Evolutionary conservation across 2,329 filamentous ascomycete genomes (phyloP).

Genomic region (Hypoxylon sp.): DNA sequence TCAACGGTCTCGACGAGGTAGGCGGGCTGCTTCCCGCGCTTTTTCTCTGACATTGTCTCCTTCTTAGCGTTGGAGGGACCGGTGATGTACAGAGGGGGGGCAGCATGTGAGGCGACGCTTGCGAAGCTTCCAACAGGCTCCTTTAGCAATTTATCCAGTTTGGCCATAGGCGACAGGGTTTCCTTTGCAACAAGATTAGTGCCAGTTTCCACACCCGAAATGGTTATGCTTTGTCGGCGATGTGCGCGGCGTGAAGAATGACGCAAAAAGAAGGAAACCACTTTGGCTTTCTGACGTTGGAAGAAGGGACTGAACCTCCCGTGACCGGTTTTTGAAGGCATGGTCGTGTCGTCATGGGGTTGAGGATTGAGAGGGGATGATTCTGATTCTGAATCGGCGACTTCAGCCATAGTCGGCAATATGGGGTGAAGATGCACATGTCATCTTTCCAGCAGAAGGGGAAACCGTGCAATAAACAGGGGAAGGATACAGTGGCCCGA

Average conservation of each 20-base stretch:
- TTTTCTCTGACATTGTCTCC: background rate
- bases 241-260: background rate
- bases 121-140: constrained; percentile 10
- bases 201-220: background rate
- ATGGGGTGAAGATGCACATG: background rate
- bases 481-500: background rate
- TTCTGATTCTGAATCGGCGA: background rate
- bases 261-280: background rate
- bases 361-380: background rate
- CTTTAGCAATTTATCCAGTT: constrained; percentile 32
- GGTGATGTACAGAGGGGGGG: constrained; percentile 24
- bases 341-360: background rate
- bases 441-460: background rate
- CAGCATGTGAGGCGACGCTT: constrained; percentile 13
- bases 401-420: background rate
- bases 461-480: background rate
- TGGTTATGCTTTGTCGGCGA: background rate
- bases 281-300: background rate
- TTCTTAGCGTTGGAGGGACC: background rate
- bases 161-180: constrained; percentile 28
- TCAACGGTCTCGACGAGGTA: background rate
- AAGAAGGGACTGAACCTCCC: background rate
- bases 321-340: background rate
- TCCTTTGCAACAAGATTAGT: background rate
- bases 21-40: constrained; percentile 1